Evolutionary conservation across 108 stramenopile genomes (phyloP).

Genomic region (Cyclotella baltica): DNA sequence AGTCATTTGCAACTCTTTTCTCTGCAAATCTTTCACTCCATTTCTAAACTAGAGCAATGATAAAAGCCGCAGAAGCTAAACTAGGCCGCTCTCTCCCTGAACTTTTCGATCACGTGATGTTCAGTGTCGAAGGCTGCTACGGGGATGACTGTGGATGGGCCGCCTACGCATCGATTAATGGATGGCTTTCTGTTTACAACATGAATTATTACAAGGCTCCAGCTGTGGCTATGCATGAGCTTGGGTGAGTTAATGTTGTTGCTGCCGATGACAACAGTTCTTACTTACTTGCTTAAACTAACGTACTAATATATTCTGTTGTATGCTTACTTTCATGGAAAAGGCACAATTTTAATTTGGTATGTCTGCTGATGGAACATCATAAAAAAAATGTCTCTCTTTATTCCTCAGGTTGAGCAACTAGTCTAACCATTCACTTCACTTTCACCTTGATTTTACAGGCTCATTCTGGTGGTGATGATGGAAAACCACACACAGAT

Average conservation of each 20-base stretch:
- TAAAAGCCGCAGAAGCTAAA: constrained; percentile 19
- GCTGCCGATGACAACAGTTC: too few species aligned
- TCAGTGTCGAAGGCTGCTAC: constrained; percentile 38
- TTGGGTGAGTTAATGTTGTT: too few species aligned
- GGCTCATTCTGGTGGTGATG: background rate
- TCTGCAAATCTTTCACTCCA: background rate
- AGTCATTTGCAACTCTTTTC: background rate
- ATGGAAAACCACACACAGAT: background rate
- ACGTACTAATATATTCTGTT: too few species aligned
- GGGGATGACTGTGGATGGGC: background rate
- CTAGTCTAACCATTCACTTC: too few species aligned
- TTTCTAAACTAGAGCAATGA: constrained; percentile 1
- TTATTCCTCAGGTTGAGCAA: too few species aligned
- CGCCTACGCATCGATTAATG: constrained; percentile 32
- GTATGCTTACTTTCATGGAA: too few species aligned
- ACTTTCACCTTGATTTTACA: too few species aligned
- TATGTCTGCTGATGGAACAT: background rate
- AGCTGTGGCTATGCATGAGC: constrained; percentile 32
- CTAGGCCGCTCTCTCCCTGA: constrained; percentile 28
- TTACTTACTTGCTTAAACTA: too few species aligned
- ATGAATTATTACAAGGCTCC: constrained; percentile 23
- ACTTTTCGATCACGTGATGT: constrained; percentile 47
- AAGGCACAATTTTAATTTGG: background rate
- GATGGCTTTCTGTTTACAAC: constrained; percentile 28
- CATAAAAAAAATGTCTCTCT: too few species aligned